Base-by-base conservation (phyloP, 768 basidiomycete genomes). In the Ramaria sp. region DNA sequence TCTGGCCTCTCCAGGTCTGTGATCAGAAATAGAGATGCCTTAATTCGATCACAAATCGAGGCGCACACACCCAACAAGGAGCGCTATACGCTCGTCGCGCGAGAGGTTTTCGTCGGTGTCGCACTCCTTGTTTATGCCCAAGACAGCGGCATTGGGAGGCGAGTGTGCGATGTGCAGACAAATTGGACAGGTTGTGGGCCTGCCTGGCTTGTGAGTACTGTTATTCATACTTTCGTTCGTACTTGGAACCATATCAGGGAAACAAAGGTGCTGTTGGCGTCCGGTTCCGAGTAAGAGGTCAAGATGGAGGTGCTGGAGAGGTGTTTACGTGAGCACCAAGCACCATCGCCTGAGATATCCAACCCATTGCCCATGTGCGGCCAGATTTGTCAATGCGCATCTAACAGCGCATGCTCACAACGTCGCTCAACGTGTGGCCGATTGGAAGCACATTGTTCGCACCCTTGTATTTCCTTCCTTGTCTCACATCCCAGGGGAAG, bases 201-300 rank as follows among this genome's bases (percentile, higher is more conserved):
- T 34, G 78, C 68, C 15, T 83, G 79, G 62, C 88, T 96, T 88
- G 55, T 57, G 37, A 34, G 55, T 17, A 10, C 22, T 2, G 9
- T 45, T 47, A 9, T 20, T n/a, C 42, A 3, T 20, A 3, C 19
- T 1, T 13, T 37, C 13, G 34, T 54, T 42, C 19, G 49, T 19
- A 4, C 38, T 20, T 20, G 30, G 24, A 42, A 43, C 19, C 10
- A 50, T 50, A 39, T 54, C 22, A 57, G 55, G 91, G 89, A 6
- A 96, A 99, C 72, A 98, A 98, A 70, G 92, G 91, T 27, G 94
- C 91, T 0, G 92, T 96, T 2, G 93, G 88, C 13, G 76, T 92
- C 42, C 78, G 94, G 41, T 85, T 98, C 68, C 81, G 86, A 50
- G 75, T 93, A 20, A 69, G 75, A n/a, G 75, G 72, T 9, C 68